Conservation (phyloP, 257 asterid species). For the Solanum sejunctum region DNA sequence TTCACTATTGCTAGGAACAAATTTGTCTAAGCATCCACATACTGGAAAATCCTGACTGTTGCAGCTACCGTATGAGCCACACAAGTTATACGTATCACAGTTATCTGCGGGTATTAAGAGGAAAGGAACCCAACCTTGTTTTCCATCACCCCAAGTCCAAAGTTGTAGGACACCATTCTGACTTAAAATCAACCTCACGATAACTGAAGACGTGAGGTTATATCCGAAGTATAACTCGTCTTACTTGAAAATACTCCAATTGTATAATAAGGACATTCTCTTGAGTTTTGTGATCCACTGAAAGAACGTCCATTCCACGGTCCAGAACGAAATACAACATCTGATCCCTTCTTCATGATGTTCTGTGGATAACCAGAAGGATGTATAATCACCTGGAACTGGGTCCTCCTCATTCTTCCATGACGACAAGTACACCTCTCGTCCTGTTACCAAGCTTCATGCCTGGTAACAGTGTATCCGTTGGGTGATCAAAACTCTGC, state of each 20-base stretch:
- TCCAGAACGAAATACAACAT: neutral
- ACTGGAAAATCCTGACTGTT: neutral
- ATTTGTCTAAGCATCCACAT: conserved; percentile 24
- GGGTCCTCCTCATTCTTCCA: conserved; percentile 30
- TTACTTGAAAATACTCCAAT: conserved; percentile 1
- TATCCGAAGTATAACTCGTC: conserved; percentile 1
- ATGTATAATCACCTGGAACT: conserved; percentile 17
- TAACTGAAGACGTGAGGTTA: neutral
- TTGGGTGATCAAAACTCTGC: too few species aligned
- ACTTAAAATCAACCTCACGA: neutral
- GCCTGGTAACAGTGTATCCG: too few species aligned
- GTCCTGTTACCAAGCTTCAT: neutral
- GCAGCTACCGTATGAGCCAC: conserved; percentile 36
- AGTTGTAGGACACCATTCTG: conserved; percentile 9
- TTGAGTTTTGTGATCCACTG: conserved; percentile 1
- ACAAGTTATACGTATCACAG: conserved; percentile 23
- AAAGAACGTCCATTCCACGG: conserved; percentile 19
- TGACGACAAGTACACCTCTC: conserved; percentile 9
- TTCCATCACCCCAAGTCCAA: conserved; percentile 11
- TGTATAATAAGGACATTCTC: neutral
- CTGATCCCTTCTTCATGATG: neutral
- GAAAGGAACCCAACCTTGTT: conserved; percentile 11
- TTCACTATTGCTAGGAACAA: conserved; percentile 6
- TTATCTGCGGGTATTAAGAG: conserved; percentile 6
- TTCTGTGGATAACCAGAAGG: conserved; percentile 6